Conservation (phyloP, 345 rosid species). For the Pseudoturritis turrita region DNA sequence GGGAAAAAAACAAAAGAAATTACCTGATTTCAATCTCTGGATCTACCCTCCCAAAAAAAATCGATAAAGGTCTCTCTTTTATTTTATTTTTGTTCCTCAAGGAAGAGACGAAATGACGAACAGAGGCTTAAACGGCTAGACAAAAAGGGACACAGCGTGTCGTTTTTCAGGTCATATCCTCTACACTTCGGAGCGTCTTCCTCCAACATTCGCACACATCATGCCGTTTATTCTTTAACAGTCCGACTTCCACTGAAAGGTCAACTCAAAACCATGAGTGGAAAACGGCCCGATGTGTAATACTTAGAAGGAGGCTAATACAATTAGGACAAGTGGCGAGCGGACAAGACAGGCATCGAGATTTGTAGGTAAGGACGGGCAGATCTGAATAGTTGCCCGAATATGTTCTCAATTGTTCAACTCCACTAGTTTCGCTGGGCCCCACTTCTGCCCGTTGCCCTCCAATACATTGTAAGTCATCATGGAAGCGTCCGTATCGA, state of each 20-base stretch:
- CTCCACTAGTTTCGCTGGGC: slow-evolving; percentile 15
- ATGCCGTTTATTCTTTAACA: neutral
- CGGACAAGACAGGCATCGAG: slow-evolving; percentile 1
- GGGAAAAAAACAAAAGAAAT: neutral
- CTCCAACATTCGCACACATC: neutral
- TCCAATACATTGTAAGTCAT: slow-evolving; percentile 4
- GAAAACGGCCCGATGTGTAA: slow-evolving; percentile 10
- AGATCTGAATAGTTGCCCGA: slow-evolving; percentile 33
- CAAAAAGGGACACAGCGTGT: neutral
- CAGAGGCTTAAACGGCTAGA: slow-evolving; percentile 16
- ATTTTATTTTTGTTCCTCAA: neutral
- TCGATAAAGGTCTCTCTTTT: slow-evolving; percentile 13
- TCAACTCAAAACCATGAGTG: neutral
- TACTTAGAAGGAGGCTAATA: neutral
- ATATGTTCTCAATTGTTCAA: neutral
- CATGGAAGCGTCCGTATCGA: slow-evolving; percentile 16
- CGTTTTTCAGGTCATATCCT: neutral
- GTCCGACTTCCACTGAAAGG: neutral
- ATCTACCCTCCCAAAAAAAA: slow-evolving; percentile 17
- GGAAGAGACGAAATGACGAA: slow-evolving; percentile 24
- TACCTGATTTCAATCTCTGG: slow-evolving; percentile 29
- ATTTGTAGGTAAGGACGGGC: slow-evolving; percentile 20
- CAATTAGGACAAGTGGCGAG: slow-evolving; percentile 19
- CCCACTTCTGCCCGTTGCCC: slow-evolving; percentile 32
- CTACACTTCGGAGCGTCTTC: neutral